These are phyloP conservation scores for Capronia americana DNA, from an alignment of 2,329 filamentous ascomycete genomes.

Conservation along the genomic window DNA sequence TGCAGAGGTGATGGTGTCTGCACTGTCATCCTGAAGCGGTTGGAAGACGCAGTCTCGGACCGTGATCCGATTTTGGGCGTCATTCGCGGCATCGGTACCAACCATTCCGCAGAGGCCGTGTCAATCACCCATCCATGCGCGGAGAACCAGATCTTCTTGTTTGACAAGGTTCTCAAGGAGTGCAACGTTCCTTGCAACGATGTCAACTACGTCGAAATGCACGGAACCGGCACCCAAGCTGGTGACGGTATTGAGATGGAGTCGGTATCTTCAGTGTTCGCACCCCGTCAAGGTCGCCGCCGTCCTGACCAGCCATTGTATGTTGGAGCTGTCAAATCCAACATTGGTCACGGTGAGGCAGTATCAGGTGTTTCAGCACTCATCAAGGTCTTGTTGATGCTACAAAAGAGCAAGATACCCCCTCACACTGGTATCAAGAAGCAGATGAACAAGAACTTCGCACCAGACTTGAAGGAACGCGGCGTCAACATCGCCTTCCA, in stretches of 20 bases:
- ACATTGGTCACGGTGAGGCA: constrained; percentile 56
- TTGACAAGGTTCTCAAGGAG: constrained; percentile 47
- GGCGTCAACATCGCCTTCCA: constrained; percentile 53
- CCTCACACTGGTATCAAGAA: constrained; percentile 71
- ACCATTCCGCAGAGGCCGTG: constrained; percentile 66
- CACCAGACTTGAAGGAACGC: constrained; percentile 45
- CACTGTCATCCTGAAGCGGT: constrained; percentile 76
- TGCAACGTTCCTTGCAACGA: constrained; percentile 47
- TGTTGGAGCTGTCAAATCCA: constrained; percentile 47
- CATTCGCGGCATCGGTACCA: constrained; percentile 76
- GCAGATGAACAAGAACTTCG: constrained; percentile 46
- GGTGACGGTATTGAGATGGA: constrained; percentile 49
- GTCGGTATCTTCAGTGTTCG: constrained; percentile 48
- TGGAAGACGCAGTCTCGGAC: constrained; percentile 77
- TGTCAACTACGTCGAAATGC: constrained; percentile 50
- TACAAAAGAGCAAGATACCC: constrained; percentile 67
- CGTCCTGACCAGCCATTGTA: constrained; percentile 44
- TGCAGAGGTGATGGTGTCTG: constrained; percentile 79
- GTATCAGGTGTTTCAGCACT: constrained; percentile 50
- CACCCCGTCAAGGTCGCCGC: constrained; percentile 41
- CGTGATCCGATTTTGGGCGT: constrained; percentile 74
- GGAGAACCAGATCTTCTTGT: constrained; percentile 48
- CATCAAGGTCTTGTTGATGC: constrained; percentile 69
- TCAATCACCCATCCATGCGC: constrained; percentile 54
- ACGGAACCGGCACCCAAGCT: constrained; percentile 52